phyloP scores from a whole-genome alignment of 202 grass and related monocot species.

The Elaeis oleifera region DNA sequence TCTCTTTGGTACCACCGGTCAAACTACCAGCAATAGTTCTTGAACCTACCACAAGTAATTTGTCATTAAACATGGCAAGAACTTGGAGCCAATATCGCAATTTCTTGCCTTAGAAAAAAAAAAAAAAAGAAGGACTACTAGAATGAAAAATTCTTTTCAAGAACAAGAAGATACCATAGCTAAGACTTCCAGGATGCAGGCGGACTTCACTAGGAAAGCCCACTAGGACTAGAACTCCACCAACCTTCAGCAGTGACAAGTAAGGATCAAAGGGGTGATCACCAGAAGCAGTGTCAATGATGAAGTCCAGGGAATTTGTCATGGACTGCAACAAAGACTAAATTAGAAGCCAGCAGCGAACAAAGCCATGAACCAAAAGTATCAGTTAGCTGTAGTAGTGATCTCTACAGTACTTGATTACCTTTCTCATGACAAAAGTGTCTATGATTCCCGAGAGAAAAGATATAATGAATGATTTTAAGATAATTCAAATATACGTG shows the following conservation, averaged over 20 bases:
- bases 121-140: background rate
- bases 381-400: no score
- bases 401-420: no score
- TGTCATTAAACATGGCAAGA: background rate
- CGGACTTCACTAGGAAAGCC: constrained; percentile 71
- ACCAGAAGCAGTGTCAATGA: constrained; percentile 63
- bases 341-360: no score
- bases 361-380: no score
- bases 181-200: constrained; percentile 52
- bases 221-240: constrained; percentile 46
- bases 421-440: no score
- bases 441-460: no score
- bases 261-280: constrained; percentile 84
- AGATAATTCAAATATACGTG: no score
- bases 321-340: constrained; percentile 17
- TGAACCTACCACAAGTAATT: constrained; percentile 27
- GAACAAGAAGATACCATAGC: constrained; percentile 32
- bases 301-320: constrained; percentile 57
- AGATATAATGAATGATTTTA: no score
- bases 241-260: constrained; percentile 57
- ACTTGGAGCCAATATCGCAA: background rate
- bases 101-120: background rate
- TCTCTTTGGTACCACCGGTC: constrained; percentile 56
- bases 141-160: background rate
- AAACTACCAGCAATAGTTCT: constrained; percentile 46